Conservation (phyloP, 2,329 filamentous ascomycete genomes). For the Akanthomyces dipterigenus region DNA sequence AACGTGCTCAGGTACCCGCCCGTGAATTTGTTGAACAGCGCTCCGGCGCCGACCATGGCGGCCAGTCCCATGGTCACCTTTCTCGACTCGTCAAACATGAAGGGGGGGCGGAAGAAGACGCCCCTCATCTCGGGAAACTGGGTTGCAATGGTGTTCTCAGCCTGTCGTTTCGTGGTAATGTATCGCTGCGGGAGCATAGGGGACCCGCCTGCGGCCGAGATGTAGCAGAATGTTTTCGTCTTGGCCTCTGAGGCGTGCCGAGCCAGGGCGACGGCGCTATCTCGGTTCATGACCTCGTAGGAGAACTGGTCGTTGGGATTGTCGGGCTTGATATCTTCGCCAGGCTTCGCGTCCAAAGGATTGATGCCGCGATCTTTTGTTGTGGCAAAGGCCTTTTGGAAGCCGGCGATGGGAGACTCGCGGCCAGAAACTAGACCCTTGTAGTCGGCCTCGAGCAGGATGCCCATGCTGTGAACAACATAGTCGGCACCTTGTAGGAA, state of each 20-base stretch:
- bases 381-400: conserved; percentile 70
- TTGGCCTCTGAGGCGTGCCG: conserved; percentile 62
- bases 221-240: conserved; percentile 70
- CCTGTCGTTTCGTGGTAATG: conserved; percentile 85
- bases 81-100: conserved; percentile 82
- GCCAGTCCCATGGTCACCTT: conserved; percentile 81
- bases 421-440: conserved; percentile 81
- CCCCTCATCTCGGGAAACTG: conserved; percentile 69
- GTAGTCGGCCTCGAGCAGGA: conserved; percentile 95
- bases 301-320: conserved; percentile 73
- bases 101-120: conserved; percentile 77
- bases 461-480: conserved; percentile 93
- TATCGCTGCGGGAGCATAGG: conserved; percentile 81
- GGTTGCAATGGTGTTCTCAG: conserved; percentile 67
- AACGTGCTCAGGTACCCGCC: conserved; percentile 69
- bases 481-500: conserved; percentile 72
- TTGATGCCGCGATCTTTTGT: conserved; percentile 59
- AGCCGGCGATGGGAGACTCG: conserved; percentile 72
- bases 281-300: conserved; percentile 96
- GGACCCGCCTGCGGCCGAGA: conserved; percentile 81
- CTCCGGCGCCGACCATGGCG: conserved; percentile 65
- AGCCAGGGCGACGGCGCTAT: conserved; percentile 77
- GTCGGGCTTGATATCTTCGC: conserved; percentile 55
- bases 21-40: conserved; percentile 68
- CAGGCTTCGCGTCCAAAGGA: conserved; percentile 57